A percentile compares a stretch with the other conserved stretches of the same genome.
phyloP scores from a whole-genome alignment of 2,329 filamentous ascomycete genomes.

The Phyllosticta citriasiana region DNA sequence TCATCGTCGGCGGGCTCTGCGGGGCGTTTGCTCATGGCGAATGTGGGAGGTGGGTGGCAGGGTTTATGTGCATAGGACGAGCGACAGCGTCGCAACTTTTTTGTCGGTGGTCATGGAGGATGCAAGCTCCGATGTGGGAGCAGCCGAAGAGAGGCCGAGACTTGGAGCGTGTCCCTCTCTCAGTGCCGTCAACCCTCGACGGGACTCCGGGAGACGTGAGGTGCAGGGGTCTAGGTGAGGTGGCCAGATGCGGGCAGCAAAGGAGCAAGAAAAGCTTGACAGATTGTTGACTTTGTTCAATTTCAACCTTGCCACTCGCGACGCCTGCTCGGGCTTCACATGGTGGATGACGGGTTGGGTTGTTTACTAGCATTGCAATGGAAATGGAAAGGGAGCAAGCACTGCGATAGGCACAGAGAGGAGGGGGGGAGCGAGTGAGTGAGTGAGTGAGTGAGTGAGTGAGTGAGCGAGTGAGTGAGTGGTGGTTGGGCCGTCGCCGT shows the following conservation, averaged over 20 bases:
- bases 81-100: conserved; percentile 8
- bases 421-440: no score
- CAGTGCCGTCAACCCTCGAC: no score
- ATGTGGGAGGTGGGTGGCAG: background rate
- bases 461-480: no score
- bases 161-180: background rate
- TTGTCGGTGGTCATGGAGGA: background rate
- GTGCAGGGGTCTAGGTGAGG: no score
- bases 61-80: background rate
- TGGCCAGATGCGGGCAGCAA: background rate
- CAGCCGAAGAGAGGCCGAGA: background rate
- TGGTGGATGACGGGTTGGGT: background rate
- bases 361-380: background rate
- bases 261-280: background rate
- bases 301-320: background rate
- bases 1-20: conserved; percentile 44
- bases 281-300: background rate
- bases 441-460: no score
- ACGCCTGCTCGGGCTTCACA: no score
- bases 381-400: no score
- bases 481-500: background rate
- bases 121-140: background rate
- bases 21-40: conserved; percentile 50
- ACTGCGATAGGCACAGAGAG: no score
- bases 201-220: background rate